Percentiles rank a stretch among this genome's conserved stretches.
These are phyloP conservation scores for Aurantiochytrium sp. DNA, from an alignment of 108 stramenopile genomes.

Conservation along the genomic window DNA sequence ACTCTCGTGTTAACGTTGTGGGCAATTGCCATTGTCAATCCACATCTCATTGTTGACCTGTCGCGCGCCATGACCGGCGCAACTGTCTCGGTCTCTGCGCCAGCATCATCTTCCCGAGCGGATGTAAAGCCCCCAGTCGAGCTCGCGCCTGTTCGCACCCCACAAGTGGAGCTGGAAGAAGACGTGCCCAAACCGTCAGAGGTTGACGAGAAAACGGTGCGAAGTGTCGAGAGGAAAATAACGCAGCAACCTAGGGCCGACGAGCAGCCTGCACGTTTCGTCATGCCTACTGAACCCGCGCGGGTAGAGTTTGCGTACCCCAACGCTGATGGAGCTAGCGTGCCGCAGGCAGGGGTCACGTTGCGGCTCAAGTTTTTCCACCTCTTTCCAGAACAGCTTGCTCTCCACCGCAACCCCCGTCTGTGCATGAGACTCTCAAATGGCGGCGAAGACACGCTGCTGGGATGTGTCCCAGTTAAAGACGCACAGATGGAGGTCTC, in stretches of 20 bases:
- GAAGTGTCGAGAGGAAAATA: no score
- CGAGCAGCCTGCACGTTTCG: background rate
- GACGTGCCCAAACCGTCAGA: no score
- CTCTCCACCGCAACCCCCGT: background rate
- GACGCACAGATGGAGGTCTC: background rate
- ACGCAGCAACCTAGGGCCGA: no score
- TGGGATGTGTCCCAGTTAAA: background rate
- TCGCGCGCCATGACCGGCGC: background rate
- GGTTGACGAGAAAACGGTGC: no score
- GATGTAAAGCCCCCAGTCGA: no score
- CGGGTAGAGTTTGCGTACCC: background rate
- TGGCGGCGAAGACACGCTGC: background rate
- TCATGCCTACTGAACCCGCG: background rate
- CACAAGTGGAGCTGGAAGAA: no score
- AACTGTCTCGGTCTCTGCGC: background rate
- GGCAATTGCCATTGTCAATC: background rate
- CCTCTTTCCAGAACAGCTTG: background rate
- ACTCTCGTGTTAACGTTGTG: background rate
- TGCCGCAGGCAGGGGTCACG: background rate
- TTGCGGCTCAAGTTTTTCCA: background rate
- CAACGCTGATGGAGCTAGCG: background rate
- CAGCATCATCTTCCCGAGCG: background rate
- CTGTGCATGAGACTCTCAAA: background rate
- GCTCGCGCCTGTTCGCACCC: no score
- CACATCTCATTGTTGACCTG: background rate